phyloP scores from a whole-genome alignment of 768 basidiomycete species.

The Naganishia kalamii region DNA sequence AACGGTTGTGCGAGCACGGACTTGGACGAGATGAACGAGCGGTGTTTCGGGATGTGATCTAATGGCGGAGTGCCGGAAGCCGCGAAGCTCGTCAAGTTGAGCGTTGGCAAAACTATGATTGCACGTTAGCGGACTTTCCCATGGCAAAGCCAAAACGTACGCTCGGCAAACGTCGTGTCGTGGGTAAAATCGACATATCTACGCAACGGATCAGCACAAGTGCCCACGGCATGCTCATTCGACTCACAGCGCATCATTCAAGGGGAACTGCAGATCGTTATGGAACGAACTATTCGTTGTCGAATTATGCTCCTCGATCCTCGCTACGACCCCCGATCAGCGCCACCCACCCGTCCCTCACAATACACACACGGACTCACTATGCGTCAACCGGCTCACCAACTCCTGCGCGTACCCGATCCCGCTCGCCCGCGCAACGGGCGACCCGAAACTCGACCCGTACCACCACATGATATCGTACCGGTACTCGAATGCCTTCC shows the following conservation, averaged over 20 bases:
- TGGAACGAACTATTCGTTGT: constrained; percentile 79
- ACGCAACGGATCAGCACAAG: neutral
- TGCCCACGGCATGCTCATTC: neutral
- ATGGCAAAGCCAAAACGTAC: neutral
- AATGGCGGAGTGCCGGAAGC: constrained; percentile 39
- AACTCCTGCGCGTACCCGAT: constrained; percentile 45
- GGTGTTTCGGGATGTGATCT: constrained; percentile 44
- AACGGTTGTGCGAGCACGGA: constrained; percentile 18
- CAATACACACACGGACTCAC: constrained; percentile 20
- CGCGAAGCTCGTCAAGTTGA: constrained; percentile 47
- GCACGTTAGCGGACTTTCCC: neutral
- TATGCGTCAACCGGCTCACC: constrained; percentile 40
- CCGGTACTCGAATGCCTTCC: constrained; percentile 87
- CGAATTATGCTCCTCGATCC: constrained; percentile 54
- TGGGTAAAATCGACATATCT: constrained; percentile 50
- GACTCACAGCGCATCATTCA: constrained; percentile 38
- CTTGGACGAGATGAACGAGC: constrained; percentile 65
- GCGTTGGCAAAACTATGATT: constrained; percentile 41
- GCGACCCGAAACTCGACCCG: constrained; percentile 71
- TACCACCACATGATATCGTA: constrained; percentile 50
- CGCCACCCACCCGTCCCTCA: neutral
- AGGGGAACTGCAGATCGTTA: constrained; percentile 50
- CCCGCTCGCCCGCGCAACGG: constrained; percentile 56
- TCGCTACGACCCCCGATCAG: constrained; percentile 25
- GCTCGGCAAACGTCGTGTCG: constrained; percentile 38